These are phyloP conservation scores for Breynia disticha DNA, from an alignment of 441 rosid genomes.

Conservation along the genomic window DNA sequence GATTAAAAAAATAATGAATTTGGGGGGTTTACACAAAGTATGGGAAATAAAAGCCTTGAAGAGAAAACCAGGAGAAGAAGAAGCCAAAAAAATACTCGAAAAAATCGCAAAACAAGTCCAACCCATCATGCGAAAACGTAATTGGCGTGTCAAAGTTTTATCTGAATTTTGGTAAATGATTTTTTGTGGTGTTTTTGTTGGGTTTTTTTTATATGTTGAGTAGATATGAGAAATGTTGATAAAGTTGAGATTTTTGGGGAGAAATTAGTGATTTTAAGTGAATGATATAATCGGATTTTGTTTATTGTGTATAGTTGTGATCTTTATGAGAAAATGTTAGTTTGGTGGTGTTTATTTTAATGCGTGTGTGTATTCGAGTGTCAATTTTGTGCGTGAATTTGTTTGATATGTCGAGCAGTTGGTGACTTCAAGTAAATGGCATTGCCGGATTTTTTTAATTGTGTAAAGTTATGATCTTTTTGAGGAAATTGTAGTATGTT, in stretches of 20 bases:
- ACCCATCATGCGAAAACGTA: constrained; percentile 63
- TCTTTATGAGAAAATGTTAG: neutral
- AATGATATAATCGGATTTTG: neutral
- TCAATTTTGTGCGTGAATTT: neutral
- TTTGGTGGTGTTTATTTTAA: neutral
- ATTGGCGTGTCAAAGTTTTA: constrained; percentile 81
- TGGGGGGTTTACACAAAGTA: constrained; percentile 65
- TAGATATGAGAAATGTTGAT: neutral
- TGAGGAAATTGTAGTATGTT: neutral
- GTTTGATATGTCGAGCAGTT: neutral
- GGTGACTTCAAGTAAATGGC: too few relatives aligned
- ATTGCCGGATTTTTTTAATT: too few relatives aligned
- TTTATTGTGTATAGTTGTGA: neutral
- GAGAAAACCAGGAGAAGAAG: constrained; percentile 54
- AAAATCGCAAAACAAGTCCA: constrained; percentile 79
- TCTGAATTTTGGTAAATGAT: constrained; percentile 84
- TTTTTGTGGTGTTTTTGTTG: neutral
- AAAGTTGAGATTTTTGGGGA: neutral
- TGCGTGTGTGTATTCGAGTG: neutral
- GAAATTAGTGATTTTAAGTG: neutral
- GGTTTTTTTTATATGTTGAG: neutral
- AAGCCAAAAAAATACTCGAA: constrained; percentile 58
- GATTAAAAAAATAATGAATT: constrained; percentile 28
- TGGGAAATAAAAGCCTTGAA: constrained; percentile 79
- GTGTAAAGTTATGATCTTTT: neutral